These are phyloP conservation scores for Ophiostoma sp. DNA, from an alignment of 2,329 filamentous ascomycete genomes.

Conservation along the genomic window DNA sequence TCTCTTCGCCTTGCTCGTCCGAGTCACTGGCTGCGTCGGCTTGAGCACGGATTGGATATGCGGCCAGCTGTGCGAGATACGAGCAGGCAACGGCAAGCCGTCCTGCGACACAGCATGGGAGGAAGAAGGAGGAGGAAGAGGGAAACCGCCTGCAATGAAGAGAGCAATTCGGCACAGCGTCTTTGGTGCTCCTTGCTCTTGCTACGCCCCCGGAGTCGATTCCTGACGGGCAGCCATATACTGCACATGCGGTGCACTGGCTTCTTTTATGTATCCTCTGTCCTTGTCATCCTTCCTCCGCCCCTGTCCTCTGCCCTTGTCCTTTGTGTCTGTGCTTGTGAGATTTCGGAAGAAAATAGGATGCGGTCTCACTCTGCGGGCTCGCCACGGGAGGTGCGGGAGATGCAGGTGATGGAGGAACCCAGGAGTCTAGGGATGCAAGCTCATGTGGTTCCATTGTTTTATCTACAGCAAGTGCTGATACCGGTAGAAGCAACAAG, in stretches of 20 bases:
- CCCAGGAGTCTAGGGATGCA: no score
- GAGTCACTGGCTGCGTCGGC: neutral
- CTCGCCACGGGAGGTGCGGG: neutral
- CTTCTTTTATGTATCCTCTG: neutral
- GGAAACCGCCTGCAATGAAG: neutral
- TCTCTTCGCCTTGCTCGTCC: no score
- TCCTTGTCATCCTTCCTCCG: no score
- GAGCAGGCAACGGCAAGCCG: neutral
- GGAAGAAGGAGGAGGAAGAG: no score
- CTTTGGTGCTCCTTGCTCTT: neutral
- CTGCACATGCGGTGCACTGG: neutral
- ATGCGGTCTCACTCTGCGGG: neutral
- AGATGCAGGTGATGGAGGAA: no score
- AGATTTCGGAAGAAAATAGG: slow-evolving; percentile 3
- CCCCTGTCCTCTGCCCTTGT: neutral
- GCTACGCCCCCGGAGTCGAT: neutral
- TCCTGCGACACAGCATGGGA: slow-evolving; percentile 3
- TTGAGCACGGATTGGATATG: no score
- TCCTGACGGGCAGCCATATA: neutral
- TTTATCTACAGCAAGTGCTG: no score
- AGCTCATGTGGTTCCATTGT: no score
- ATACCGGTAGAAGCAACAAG: no score
- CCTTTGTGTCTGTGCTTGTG: slow-evolving; percentile 5
- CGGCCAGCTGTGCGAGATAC: neutral
- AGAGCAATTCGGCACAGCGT: neutral